Base-by-base conservation (phyloP, 1,284 basidiomycete species). In the Cutaneotrichosporon daszewskae region DNA sequence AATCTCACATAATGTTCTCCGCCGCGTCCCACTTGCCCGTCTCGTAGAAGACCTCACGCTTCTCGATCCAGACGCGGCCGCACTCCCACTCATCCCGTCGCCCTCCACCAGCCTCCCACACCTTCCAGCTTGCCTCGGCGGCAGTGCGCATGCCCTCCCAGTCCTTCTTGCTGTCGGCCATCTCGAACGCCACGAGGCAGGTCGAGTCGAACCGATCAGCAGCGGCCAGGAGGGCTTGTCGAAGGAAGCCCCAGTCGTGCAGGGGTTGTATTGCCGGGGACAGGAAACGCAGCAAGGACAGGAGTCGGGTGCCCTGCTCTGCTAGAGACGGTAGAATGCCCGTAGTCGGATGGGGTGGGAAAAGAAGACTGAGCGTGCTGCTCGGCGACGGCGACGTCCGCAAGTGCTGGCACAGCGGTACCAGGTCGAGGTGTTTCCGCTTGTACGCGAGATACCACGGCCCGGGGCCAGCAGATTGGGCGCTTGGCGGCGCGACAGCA, bases 21-120 rank as follows among this genome's bases (percentile, higher is more conserved):
- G 84, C 60, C 0, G 90, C 79, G 55, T 85, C 79, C 82, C 87
- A 92, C 38, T 77, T 76, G 3, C 77, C 80, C 46, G 81, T 79
- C 59, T 88, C 84, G 66, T 92, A 95, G 60, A 96, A 89, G n/a
- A 95, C 81, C 63, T 92, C 88, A 23, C 85, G 74, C 72, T 94
- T 94, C 70, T 96, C 91, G 2, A 87, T 82, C 86, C 92, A 96
- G 16, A 90, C 83, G 43, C 85, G 80, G 1, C 86, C 87, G 74
- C 90, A 81, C 64, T 92, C 89, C 88, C 88, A 92, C 49, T 87
- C 85, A n/a, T 73, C 66, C 23, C 64, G 32, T 1, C 54, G 37
- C 4, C 66, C 64, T 14, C 66, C 64, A 29, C 65, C 65, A 10
- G 62, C 66, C 40, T 70, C 58, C 65, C 81, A 87, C 0, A 94